Base-by-base conservation (phyloP, 345 rosid species). In the Streptanthus diversifolius region DNA sequence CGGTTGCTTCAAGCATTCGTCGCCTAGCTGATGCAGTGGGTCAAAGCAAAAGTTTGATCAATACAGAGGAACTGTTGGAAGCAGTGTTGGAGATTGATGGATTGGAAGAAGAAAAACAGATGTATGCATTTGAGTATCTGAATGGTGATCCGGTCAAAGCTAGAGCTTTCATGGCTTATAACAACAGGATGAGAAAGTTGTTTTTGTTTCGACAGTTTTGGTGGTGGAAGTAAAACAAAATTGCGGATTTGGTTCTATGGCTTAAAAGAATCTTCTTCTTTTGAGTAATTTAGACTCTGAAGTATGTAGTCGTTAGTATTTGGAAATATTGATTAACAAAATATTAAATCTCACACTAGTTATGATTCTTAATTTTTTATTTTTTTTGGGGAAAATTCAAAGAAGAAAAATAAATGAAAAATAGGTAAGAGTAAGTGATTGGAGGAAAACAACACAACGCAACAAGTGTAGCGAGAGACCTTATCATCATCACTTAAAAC, bases 1-100 rank as follows among this genome's bases (percentile, higher is more conserved):
- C 84, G 0, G 85, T 90, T 60, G 89, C 95, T 24, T 83, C 95
- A 40, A 88, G 97, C 71, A 82, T 90, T 66, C 82, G 89, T 12
- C 86, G 81, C 30, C 70, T 90, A 73, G 89, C 97, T 36, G 95
- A 90, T 74, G 88, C 97, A 53, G 72, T 88, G 67, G 95, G 87
- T 48, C 87, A 78, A 43, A 85, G 82, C 66, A 86, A 82, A 78
- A 77, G 73, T 15, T 49, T 75, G 57, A 72, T 87, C 10, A 70
- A 83, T 68, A 73, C 95, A 47, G 66, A 92, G 3, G 90, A 90
- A 64, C 72, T 90, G 43, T 74, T 90, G 63, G 79, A 83, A 63
- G 95, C 97, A 27, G 95, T 88, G 65, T 84, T 88, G 95, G 90
- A 88, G 85, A 82, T 88, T 53, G 95, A 90, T 82, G 97, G 87